A percentile compares a stretch with the other conserved stretches of the same genome.
phyloP scores from a whole-genome alignment of 305 asterid species.

The Fraxinus floribunda region DNA sequence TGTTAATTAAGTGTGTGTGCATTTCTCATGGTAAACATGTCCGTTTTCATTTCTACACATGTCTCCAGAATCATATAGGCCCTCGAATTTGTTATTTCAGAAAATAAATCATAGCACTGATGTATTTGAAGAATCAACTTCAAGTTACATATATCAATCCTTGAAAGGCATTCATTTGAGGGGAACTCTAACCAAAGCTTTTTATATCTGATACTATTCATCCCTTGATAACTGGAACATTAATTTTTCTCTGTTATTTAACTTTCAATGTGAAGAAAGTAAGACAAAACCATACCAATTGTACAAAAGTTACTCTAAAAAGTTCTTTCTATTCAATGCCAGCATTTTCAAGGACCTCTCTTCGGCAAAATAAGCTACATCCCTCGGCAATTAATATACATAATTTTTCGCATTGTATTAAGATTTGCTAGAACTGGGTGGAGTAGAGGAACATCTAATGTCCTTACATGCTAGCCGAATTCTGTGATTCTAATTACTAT shows the following conservation, averaged over 20 bases:
- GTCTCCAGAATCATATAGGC: conserved; percentile 8
- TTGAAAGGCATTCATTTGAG: conserved; percentile 6
- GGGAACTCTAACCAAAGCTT: not conserved
- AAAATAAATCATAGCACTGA: not conserved
- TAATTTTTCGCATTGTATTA: not conserved
- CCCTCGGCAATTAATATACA: not conserved
- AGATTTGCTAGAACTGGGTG: not conserved
- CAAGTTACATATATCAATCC: conserved; percentile 3
- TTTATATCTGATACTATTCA: not conserved
- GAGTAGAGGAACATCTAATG: not conserved
- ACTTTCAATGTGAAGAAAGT: not conserved
- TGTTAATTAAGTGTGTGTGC: conserved; percentile 3
- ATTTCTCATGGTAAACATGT: conserved; percentile 9
- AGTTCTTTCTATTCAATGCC: not conserved
- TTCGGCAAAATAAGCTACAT: not conserved
- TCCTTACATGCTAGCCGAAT: not conserved
- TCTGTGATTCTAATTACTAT: not conserved
- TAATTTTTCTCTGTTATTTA: not conserved
- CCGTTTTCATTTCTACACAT: not conserved
- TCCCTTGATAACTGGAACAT: not conserved
- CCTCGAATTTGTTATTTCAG: not conserved
- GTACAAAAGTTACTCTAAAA: not conserved
- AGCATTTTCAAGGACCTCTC: not conserved
- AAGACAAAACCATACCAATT: not conserved
- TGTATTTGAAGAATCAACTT: conserved; percentile 12